Percentiles rank a stretch among this genome's conserved stretches.
These are phyloP conservation scores for Chlorella sp. DNA, from an alignment of 139 green algal genomes.

Conservation along the genomic window DNA sequence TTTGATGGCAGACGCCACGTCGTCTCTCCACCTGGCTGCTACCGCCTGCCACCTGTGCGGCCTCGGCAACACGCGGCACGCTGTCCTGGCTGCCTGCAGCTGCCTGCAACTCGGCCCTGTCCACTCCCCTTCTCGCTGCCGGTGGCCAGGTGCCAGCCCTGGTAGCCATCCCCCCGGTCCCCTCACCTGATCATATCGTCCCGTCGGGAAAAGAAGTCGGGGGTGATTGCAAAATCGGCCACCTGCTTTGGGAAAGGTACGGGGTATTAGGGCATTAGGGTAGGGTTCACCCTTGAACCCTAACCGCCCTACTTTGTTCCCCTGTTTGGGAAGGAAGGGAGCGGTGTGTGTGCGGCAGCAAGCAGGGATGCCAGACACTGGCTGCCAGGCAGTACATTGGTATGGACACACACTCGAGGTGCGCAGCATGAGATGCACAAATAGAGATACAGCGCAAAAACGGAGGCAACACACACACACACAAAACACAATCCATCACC, in stretches of 20 bases:
- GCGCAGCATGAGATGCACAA: no score
- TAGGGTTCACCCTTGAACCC: no score
- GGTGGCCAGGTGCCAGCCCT: neutral
- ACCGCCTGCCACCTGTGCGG: no score
- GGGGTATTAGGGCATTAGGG: no score
- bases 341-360: neutral
- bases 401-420: neutral
- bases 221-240: neutral
- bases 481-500: neutral
- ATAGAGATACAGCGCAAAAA: no score
- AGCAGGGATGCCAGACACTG: neutral
- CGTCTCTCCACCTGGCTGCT: no score
- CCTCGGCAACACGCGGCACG: neutral
- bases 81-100: no score
- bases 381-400: neutral
- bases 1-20: no score
- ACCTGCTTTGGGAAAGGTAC: no score
- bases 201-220: neutral
- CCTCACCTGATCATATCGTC: conserved; percentile 17
- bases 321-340: no score
- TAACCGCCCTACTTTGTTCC: no score
- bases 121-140: neutral
- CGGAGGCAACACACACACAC: no score
- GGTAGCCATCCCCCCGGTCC: neutral
- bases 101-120: neutral